phyloP scores from a whole-genome alignment of 2,329 filamentous ascomycete genomes.

The Penicillium psychrosexuale region DNA sequence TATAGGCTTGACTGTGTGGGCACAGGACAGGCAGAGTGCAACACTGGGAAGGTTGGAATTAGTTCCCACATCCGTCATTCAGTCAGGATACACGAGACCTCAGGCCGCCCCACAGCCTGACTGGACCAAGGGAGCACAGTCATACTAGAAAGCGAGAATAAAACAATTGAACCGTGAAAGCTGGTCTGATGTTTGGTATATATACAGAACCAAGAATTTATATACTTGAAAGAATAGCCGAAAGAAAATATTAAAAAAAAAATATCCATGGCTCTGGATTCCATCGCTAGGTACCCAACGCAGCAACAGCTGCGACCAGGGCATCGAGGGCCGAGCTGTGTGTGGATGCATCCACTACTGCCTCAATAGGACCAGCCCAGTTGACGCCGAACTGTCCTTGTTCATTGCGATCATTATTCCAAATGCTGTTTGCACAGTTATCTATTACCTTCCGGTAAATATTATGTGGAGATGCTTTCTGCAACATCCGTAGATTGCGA shows the following conservation, averaged over 20 bases:
- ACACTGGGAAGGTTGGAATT: conserved; percentile 29
- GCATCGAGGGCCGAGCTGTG: conserved; percentile 66
- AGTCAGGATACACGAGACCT: conserved; percentile 11
- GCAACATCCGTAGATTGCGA: conserved; percentile 60
- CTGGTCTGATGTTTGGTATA: neutral
- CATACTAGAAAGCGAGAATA: conserved; percentile 6
- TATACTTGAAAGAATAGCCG: neutral
- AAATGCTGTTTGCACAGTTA: conserved; percentile 64
- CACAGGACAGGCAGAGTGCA: conserved; percentile 41
- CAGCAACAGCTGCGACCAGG: conserved; percentile 56
- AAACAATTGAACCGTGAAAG: neutral
- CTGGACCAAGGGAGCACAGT: conserved; percentile 4
- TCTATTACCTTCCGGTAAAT: conserved; percentile 56
- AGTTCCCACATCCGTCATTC: conserved; percentile 1
- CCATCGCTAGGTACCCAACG: neutral
- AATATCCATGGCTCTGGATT: no score
- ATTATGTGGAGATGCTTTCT: conserved; percentile 50
- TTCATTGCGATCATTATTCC: conserved; percentile 55
- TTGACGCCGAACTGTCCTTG: conserved; percentile 56
- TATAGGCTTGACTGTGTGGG: conserved; percentile 48
- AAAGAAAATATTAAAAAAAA: neutral
- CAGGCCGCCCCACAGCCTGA: conserved; percentile 5
- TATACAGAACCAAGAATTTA: neutral
- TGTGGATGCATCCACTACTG: conserved; percentile 54
- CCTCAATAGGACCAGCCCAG: conserved; percentile 62